phyloP scores from a whole-genome alignment of 2,329 filamentous ascomycete genomes.

The Neopestalotiopsis sp. region DNA sequence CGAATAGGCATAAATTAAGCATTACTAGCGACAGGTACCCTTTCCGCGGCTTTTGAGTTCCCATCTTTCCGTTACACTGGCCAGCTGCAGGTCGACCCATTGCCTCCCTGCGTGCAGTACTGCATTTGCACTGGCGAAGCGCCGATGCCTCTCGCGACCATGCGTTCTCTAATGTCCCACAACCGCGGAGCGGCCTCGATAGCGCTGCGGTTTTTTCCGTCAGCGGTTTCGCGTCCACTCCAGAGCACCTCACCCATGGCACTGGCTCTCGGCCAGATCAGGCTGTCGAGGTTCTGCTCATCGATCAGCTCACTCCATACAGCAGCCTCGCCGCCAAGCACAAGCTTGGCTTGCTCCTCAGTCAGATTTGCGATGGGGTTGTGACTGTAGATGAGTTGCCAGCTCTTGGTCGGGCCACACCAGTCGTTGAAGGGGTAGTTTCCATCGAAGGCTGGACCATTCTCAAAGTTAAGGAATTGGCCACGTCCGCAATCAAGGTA shows the following conservation, averaged over 20 bases:
- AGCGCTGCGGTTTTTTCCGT: constrained; percentile 73
- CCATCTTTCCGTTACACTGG: constrained; percentile 15
- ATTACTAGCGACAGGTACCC: background rate
- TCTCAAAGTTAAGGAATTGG: constrained; percentile 76
- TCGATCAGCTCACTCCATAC: constrained; percentile 86
- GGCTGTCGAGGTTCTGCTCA: constrained; percentile 72
- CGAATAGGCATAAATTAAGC: background rate
- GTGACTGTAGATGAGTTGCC: constrained; percentile 81
- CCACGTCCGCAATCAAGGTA: constrained; percentile 86
- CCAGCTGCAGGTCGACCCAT: constrained; percentile 52
- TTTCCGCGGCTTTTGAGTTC: background rate
- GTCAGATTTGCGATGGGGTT: constrained; percentile 73
- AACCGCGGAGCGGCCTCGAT: constrained; percentile 72
- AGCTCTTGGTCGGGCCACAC: constrained; percentile 81
- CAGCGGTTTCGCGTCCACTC: constrained; percentile 71
- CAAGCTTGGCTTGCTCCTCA: constrained; percentile 64
- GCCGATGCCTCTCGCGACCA: constrained; percentile 71
- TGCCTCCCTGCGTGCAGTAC: constrained; percentile 69
- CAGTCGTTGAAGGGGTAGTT: constrained; percentile 81
- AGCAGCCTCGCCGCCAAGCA: constrained; percentile 82
- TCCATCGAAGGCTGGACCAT: constrained; percentile 54
- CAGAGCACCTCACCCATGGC: constrained; percentile 82
- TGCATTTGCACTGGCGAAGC: constrained; percentile 74
- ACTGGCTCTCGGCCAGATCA: constrained; percentile 78
- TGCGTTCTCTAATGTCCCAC: constrained; percentile 76